Base-by-base conservation (phyloP, 495 filamentous ascomycete genomes). In the Penicillium riverlandense region DNA sequence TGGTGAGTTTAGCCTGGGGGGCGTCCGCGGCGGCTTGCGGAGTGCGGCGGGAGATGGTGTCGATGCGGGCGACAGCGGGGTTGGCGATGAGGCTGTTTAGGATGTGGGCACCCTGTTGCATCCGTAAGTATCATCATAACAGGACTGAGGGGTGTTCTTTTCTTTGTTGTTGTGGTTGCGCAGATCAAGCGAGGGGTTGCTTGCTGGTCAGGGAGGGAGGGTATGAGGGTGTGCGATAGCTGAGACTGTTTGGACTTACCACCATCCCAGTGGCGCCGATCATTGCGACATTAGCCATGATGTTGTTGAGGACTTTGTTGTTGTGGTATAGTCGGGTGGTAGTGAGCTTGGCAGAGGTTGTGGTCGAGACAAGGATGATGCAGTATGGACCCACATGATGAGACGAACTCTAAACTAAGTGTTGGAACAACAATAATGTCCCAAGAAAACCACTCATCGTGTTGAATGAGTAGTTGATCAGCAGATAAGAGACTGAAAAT, bases 191-290 rank as follows among this genome's bases (percentile, higher is more conserved):
- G 22, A 22, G 22, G 22, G 22, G 22, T 22, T 22, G 22, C 22
- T 22, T 22, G 22, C 22, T 11, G 8, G 11, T 36, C 38, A 44
- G 22, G 34, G 29, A 37, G 28, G 22, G 46, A 15, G 30, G 31
- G 32, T 16, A 42, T 15, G 35, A 34, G 35, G 35, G 16, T 35
- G 13, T 12, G 11, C 34, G 22, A 11, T 35, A 44, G 11, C 13
- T n/a, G 16, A 37, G 32, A n/a, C 12, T 10, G 22, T 12, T 8
- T 22, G 35, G 33, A 50, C 65, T 52, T 67, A 75, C 72, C 63
- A 74, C 67, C 60, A 74, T 67, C 36, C 72, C 72, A 7, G 71
- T 76, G 39, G 53, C 60, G 37, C 72, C 72, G 46, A 74, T 45
- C 31, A 76, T 49, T 13, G 67, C 72, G 11, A 62, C 60, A n/a